A percentile compares a stretch with the other conserved stretches of the same genome.
Evolutionary conservation across 2,329 filamentous ascomycete genomes (phyloP).

Genomic region (Aspergillus sp.): DNA sequence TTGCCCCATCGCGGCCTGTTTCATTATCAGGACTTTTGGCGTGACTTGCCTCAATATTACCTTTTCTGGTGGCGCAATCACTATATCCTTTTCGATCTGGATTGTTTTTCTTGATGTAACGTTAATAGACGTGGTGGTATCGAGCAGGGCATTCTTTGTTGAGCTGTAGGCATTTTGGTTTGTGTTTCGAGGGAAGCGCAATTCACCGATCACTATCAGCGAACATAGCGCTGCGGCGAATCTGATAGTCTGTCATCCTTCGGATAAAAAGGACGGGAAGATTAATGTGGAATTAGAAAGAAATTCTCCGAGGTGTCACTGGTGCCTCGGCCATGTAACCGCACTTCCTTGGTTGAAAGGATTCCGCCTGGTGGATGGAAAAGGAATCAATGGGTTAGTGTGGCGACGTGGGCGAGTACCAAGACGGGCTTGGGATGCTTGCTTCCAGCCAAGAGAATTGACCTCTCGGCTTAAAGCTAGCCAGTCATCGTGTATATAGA

Average conservation of each 20-base stretch:
- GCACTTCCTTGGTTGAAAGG: background rate
- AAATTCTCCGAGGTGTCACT: background rate
- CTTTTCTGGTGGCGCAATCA: background rate
- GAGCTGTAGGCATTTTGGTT: too few species aligned
- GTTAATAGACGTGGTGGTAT: background rate
- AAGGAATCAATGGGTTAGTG: background rate
- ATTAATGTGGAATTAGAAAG: background rate
- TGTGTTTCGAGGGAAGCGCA: background rate
- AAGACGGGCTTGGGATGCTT: background rate
- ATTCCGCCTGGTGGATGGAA: background rate
- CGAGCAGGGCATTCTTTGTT: background rate
- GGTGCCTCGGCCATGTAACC: background rate
- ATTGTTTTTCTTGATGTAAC: background rate
- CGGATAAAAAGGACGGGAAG: background rate
- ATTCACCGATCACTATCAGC: background rate
- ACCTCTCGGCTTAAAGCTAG: background rate
- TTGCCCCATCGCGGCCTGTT: background rate
- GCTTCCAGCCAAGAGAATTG: background rate
- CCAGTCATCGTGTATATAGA: background rate
- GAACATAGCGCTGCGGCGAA: background rate
- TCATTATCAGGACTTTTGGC: background rate
- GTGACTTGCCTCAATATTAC: background rate
- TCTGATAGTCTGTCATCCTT: background rate
- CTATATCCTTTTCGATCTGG: background rate
- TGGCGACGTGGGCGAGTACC: background rate